Evolutionary conservation across 2,329 filamentous ascomycete species (phyloP), one percentile per base, ranked within the genome.

Genomic region (Blumeriella jaapii): DNA sequence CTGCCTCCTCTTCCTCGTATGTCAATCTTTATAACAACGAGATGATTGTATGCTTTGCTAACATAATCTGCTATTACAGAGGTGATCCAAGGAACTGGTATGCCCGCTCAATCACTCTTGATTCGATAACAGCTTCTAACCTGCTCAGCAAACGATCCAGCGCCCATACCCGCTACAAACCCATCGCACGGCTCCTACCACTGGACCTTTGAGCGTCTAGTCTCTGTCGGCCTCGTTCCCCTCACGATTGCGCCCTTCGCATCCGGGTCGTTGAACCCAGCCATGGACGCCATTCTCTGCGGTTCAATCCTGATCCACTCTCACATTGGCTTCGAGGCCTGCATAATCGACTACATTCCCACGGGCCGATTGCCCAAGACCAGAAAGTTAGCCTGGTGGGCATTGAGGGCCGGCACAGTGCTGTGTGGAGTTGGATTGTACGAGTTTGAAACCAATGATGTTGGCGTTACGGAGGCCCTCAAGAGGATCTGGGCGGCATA

Each of bases 361-460:
- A 63, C 61, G 47, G 69, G 70, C 56, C 69, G 75, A 52, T 69
- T 82, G 49, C 83, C 86, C 32, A 74, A 69, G 47, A 61, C 73
- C 41, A 74, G 74, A 58, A 77, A 73, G 55, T 36, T 66, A n/a
- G 68, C 78, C 57, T 74, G 71, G 60, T 96, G 86, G 86, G 65
- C 69, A 23, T 73, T 96, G 45, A 86, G 87, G 55, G 63, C 69
- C 29, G 78, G 74, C 41, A 95, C 93, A 8, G 67, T 89, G 39
- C 65, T 84, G 34, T 83, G 87, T 44, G 86, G 82, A 32, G 70
- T 94, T 47, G 87, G 87, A 39, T 70, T 96, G 55, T 98, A 98
- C 64, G 89, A 96, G 62, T 96, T 96, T 54, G 91, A 98, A 77
- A 98, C 91, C 19, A 96, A 95, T 57, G 91, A 98, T 51, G 85